A percentile compares a stretch with the other conserved stretches of the same genome.
phyloP scores from a whole-genome alignment of 2,329 filamentous ascomycete species.

The Microdochium nivale region DNA sequence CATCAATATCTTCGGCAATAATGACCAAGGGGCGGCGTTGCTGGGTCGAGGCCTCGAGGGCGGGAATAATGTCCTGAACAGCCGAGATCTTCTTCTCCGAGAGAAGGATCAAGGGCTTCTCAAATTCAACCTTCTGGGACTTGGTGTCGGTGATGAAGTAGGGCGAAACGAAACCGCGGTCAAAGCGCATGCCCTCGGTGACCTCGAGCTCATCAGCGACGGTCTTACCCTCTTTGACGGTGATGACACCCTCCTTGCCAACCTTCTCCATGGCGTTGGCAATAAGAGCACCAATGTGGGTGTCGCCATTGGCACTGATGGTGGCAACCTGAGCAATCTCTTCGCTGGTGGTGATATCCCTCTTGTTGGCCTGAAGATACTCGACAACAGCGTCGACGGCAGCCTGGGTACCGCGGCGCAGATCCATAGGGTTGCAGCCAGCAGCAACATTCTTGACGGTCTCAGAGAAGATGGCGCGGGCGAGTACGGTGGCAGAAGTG shows the following conservation, averaged over 20 bases:
- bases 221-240: constrained; percentile 99
- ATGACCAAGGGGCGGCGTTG: constrained; percentile 93
- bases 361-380: constrained; percentile 91
- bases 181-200: constrained; percentile 99
- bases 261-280: constrained; percentile 99
- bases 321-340: constrained; percentile 98
- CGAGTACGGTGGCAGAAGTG: constrained; percentile 94
- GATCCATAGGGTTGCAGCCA: constrained; percentile 99
- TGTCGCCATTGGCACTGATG: constrained; percentile 95
- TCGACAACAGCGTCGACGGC: constrained; percentile 92
- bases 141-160: constrained; percentile 99
- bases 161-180: constrained; percentile 95
- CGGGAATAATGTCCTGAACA: constrained; percentile 97
- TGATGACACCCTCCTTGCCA: constrained; percentile 99
- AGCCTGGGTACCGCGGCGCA: constrained; percentile 92
- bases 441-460: constrained; percentile 99
- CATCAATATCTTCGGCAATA: constrained; percentile 98
- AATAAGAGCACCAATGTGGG: constrained; percentile 90
- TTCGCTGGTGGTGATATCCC: constrained; percentile 92
- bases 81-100: constrained; percentile 99
- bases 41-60: constrained; percentile 94
- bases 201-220: constrained; percentile 96
- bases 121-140: constrained; percentile 97
- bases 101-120: constrained; percentile 97
- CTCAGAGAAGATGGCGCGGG: constrained; percentile 97